Evolutionary conservation across 2,329 filamentous ascomycete species (phyloP), one percentile per base, ranked within the genome.

Genomic region (Chalaropsis thielavioides): DNA sequence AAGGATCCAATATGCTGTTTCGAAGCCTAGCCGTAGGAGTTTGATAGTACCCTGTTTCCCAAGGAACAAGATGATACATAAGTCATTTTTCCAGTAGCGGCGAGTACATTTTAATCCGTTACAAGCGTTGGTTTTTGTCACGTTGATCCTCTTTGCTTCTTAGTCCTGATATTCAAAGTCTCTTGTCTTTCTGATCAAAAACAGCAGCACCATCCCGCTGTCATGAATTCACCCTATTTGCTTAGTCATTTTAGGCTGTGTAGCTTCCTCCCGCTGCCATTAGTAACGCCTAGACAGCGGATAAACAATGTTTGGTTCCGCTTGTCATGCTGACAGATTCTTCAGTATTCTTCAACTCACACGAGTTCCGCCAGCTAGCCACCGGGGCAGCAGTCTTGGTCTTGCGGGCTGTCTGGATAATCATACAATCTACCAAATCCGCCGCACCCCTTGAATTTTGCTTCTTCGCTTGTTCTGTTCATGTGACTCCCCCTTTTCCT

Each of bases 231-330:
- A 13, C 31, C 8, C 35, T 38, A 4, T 38, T 38, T 38, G 35
- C 35, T 38, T 38, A 8, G 4, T 38, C 8, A 1, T 46, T 46
- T 8, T 17, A n/a, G n/a, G 15, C 43, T 19, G 35, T 19, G 35
- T 1, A 58, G 54, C 54, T 58, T 58, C 54, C 54, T 58, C 54
- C 54, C 54, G 54, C 54, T 58, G 54, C 54, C 54, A 38, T 38
- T 4, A 58, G 51, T 35, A 22, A 4, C 51, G 3, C 24, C 51
- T 11, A 31, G 54, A 38, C 31, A 19, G 54, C 27, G 54, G 54
- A 38, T 58, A 58, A 58, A 58, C 54, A 58, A 58, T 38, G 54
- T 58, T 35, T 35, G 13, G 31, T 38, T 35, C 27, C 27, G 24
- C 8, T 22, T n/a, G n/a, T 56, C 15, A 17, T 51, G 19, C 7